Evolutionary conservation across 768 basidiomycete species (phyloP), one percentile per base, ranked within the genome.

Genomic region (Fomitopsis serialis): DNA sequence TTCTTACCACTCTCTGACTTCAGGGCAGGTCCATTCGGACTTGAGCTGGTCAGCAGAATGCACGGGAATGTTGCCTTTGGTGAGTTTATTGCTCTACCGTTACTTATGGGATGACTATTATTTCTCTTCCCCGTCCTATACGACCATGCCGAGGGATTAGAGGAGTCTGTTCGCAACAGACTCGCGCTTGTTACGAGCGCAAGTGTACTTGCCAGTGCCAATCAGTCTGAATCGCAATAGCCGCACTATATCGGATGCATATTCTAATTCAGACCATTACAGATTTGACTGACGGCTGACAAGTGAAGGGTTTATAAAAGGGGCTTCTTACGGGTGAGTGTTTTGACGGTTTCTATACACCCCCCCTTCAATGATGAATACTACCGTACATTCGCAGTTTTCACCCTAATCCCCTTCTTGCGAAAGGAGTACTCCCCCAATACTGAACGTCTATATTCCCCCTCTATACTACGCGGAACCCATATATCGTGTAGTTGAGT

Each of bases 101-200:
- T 22, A 21, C 50, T 40, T n/a, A 51, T 45, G 45, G 48, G 84
- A 87, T 87, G 86, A 85, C 80, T 76, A 77, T 76, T 79, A 9
- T 35, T 89, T 89, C 87, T 89, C 86, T 89, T 89, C 87, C 87
- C 87, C 87, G 86, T 85, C 87, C 72, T 89, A 89, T 66, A 85
- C 87, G 87, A 89, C 88, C 80, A 84, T 89, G 88, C 75, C 82
- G 87, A 88, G 86, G 68, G 45, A 80, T n/a, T 69, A 88, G 85
- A 86, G 84, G 65, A 67, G 82, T 85, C 76, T 78, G 82, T 87
- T 85, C 82, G 82, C 83, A 84, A 83, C 84, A 75, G 74, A 83
- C 79, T 72, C 69, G 81, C 78, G 76, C 71, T n/a, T 74, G 71
- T 79, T 54, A 70, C 72, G 76, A 72, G 70, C 71, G 78, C 78